A percentile compares a stretch with the other conserved stretches of the same genome.
Conservation (phyloP, 2,329 filamentous ascomycete genomes). For the Nigrospora sphaerica region DNA sequence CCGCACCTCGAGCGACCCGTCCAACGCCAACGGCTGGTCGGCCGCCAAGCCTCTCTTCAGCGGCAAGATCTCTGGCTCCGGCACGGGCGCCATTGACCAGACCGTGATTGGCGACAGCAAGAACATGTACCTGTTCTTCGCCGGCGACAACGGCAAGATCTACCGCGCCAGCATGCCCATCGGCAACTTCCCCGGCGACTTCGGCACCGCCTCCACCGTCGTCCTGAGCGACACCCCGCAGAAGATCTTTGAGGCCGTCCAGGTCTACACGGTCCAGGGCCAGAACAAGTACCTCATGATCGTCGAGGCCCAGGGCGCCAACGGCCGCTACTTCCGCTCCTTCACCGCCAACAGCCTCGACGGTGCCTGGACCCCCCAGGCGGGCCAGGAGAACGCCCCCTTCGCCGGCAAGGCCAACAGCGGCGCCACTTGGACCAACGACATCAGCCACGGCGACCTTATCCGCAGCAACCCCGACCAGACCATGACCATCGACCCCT, state of each 20-base stretch:
- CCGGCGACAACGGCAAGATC: slow-evolving; percentile 59
- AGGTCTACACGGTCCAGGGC: slow-evolving; percentile 55
- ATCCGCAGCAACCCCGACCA: slow-evolving; percentile 50
- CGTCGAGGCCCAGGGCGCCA: slow-evolving; percentile 52
- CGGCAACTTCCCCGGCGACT: slow-evolving; percentile 52
- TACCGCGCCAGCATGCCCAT: slow-evolving; percentile 59
- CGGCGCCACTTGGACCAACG: slow-evolving; percentile 58
- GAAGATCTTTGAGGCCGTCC: slow-evolving; percentile 59
- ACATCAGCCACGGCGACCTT: slow-evolving; percentile 60
- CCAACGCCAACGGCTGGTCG: slow-evolving; percentile 51
- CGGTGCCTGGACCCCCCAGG: slow-evolving; percentile 53
- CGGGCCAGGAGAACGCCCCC: slow-evolving; percentile 45
- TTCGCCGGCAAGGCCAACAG: slow-evolving; percentile 64
- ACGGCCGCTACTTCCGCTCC: slow-evolving; percentile 59
- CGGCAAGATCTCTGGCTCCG: slow-evolving; percentile 41
- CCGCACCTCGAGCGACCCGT: slow-evolving; percentile 49
- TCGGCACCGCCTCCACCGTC: slow-evolving; percentile 42
- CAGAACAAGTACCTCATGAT: slow-evolving; percentile 57
- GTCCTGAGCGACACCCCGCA: slow-evolving; percentile 45
- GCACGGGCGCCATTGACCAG: slow-evolving; percentile 54
- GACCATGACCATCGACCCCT: slow-evolving; percentile 55
- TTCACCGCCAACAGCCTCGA: slow-evolving; percentile 52
- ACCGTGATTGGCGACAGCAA: slow-evolving; percentile 53
- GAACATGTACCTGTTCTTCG: slow-evolving; percentile 63
- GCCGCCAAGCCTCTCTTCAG: slow-evolving; percentile 46